Evolutionary conservation across 2,329 filamentous ascomycete species (phyloP).

Genomic region (Hypomyces perniciosus): DNA sequence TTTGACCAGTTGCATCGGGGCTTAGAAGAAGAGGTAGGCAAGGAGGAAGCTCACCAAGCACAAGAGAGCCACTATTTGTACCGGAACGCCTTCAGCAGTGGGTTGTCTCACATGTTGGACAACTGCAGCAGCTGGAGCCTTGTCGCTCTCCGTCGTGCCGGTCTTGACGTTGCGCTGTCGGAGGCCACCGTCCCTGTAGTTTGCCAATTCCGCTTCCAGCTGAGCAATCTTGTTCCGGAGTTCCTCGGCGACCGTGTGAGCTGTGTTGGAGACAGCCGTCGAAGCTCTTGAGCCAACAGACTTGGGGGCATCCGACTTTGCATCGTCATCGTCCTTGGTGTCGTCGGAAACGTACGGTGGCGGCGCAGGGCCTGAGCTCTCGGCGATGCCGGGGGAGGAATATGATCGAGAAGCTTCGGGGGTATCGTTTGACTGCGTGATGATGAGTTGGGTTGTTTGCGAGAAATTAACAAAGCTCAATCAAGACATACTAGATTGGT

Average conservation of each 20-base stretch:
- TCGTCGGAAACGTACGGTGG: constrained; percentile 32
- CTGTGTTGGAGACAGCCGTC: constrained; percentile 42
- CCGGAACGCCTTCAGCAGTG: constrained; percentile 66
- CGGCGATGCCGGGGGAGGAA: constrained; percentile 36
- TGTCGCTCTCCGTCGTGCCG: constrained; percentile 45
- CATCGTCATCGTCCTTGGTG: constrained; percentile 24
- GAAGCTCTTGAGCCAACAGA: constrained; percentile 33
- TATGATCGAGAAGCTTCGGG: constrained; percentile 40
- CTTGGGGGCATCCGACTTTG: constrained; percentile 23
- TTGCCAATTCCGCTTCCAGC: constrained; percentile 66
- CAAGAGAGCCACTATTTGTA: constrained; percentile 76
- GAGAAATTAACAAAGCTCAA: neutral
- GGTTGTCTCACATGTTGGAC: constrained; percentile 52
- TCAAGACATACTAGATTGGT: constrained; percentile 35
- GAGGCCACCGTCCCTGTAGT: constrained; percentile 66
- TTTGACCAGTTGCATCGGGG: neutral
- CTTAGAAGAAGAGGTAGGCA: constrained; percentile 92
- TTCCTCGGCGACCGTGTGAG: constrained; percentile 47
- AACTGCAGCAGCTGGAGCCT: constrained; percentile 34
- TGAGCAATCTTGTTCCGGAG: constrained; percentile 67
- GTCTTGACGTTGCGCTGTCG: constrained; percentile 69
- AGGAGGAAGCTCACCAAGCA: constrained; percentile 89
- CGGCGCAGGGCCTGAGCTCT: constrained; percentile 26
- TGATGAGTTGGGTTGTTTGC: too few relatives aligned
- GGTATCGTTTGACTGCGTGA: constrained; percentile 31